Evolutionary conservation across 768 basidiomycete species (phyloP), one percentile per base, ranked within the genome.

Genomic region (Hypholoma fasciculare): DNA sequence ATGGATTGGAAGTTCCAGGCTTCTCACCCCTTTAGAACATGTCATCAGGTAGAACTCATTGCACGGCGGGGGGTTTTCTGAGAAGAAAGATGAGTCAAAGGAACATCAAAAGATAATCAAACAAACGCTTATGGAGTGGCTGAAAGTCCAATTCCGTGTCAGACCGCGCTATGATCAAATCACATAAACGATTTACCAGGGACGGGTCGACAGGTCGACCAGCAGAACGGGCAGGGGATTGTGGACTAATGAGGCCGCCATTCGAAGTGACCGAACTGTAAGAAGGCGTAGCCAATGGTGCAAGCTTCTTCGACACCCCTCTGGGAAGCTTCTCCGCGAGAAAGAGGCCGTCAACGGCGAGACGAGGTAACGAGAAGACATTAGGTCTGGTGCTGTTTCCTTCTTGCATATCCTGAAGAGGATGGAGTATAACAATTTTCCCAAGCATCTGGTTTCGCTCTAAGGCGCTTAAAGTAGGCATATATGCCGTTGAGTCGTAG

Each of bases 1-100:
- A 23, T 23, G 40, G 16, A 56, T 49, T 27, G 43, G 43, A 63
- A 51, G 49, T 30, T 42, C 27, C 37, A 37, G 30, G 23, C 56
- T 19, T 69, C 80, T 62, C 65, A 85, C 86, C 73, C 88, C 89
- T 78, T 91, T 91, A 55, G 88, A 88, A 74, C 91, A 92, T 42
- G 79, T 79, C 87, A 92, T 90, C 64, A 92, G 73, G 71, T 93
- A 93, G 67, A 85, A 82, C 72, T 92, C 90, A 65, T 92, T 93
- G 76, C 91, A 92, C 16, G 91, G 91, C 13, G 91, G 90, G 36
- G 91, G 91, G 58, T 80, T 83, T 73, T 92, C 91, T 92, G 70
- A 48, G 55, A 46, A 16, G 12, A 13, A 38, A 27, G 40, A 60
- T 58, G 42, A 64, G 60, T 40, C 38, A 34, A 53, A 47, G 9